Evolutionary conservation across 2,329 filamentous ascomycete species (phyloP), one percentile per base, ranked within the genome.

Genomic region (Capronia coronata): DNA sequence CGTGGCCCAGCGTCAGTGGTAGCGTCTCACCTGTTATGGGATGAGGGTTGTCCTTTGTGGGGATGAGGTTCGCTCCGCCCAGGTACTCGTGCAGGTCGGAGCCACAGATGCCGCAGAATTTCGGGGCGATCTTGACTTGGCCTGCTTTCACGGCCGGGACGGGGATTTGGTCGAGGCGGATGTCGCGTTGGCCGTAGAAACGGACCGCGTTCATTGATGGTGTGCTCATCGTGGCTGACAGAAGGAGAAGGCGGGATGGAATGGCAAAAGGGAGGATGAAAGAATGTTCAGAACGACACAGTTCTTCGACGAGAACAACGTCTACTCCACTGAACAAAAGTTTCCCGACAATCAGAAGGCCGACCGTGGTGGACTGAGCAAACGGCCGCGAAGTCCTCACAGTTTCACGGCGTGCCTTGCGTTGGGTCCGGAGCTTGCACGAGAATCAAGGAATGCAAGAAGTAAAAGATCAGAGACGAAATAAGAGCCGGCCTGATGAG

Each of bases 1-100:
- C 75, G 57, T 78, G 75, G 11, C 75, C 75, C 46, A 78, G 70
- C 1, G 73, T 76, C 48, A 77, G 52, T n/a, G 72, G 75, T 2
- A 74, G 66, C 3, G 65, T 71, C 61, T 76, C 76, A 40, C 69
- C 68, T 2, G 75, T 79, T 52, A 78, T 74, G 0, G 75, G 74
- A 63, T 78, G 76, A 2, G 75, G 74, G n/a, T 67, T 71, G 1
- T 69, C 59, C 22, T 52, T 35, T 23, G 27, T 71, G 0, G 75
- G 76, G 54, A 73, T 75, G 19, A 75, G 62, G 47, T 67, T 72
- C n/a, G 71, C 67, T 3, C 72, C 72, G 46, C 69, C 70, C 13
- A 73, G 62, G 52, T 72, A 75, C 55, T 75, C 72, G 54, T 75
- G 72, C n/a, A 75, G 62, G 22, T 63, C 60, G 1, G 58, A 57